phyloP scores from a whole-genome alignment of 176 grass and related monocot genomes.

The Melocanna baccifera region DNA sequence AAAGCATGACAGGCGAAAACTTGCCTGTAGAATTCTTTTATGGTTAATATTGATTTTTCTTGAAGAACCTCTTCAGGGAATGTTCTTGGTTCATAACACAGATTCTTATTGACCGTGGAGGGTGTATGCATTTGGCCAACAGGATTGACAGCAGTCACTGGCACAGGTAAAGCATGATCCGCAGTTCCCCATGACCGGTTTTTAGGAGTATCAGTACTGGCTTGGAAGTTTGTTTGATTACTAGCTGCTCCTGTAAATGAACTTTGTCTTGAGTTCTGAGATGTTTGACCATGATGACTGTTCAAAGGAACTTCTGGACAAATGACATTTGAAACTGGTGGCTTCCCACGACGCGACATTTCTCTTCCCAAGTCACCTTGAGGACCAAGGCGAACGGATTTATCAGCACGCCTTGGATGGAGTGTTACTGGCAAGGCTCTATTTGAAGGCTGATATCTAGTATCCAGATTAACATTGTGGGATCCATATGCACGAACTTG shows the following conservation, averaged over 20 bases:
- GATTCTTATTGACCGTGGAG: conserved; percentile 16
- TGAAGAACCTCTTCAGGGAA: conserved; percentile 59
- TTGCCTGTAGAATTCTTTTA: conserved; percentile 83
- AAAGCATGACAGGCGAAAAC: conserved; percentile 6
- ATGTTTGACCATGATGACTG: conserved; percentile 33
- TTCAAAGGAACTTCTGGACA: conserved; percentile 29
- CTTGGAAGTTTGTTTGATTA: conserved; percentile 13
- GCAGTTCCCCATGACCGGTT: conserved; percentile 22
- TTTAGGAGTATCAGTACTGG: not conserved
- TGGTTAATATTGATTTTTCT: conserved; percentile 82
- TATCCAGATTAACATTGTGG: conserved; percentile 51
- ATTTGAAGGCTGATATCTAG: conserved; percentile 60
- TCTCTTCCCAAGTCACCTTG: conserved; percentile 62
- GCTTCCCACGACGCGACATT: conserved; percentile 61
- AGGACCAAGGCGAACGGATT: conserved; percentile 61
- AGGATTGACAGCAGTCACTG: not conserved
- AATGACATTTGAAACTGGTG: conserved; percentile 37
- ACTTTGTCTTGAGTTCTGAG: conserved; percentile 13
- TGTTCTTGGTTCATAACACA: conserved; percentile 4
- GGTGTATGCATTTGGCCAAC: conserved; percentile 24
- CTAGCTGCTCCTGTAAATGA: conserved; percentile 8
- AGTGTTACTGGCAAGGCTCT: conserved; percentile 44
- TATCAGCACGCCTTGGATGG: conserved; percentile 58
- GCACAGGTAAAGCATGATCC: conserved; percentile 8
- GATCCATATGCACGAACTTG: conserved; percentile 38